phyloP scores from a whole-genome alignment of 2,329 filamentous ascomycete genomes.

The Grosmannia penicillata region DNA sequence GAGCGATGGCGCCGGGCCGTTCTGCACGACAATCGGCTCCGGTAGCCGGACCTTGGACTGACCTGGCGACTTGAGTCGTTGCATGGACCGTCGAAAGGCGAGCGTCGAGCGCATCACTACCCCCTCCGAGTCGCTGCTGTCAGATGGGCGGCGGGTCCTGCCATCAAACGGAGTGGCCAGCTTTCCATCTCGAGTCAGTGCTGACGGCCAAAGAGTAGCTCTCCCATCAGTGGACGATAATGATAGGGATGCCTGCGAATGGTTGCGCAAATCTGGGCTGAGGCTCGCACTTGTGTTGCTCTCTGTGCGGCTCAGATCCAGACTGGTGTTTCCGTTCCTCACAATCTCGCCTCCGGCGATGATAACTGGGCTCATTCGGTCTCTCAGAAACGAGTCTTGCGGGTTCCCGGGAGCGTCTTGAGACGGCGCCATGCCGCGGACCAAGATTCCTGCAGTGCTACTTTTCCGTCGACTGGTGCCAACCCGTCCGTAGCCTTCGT shows the following conservation, averaged over 20 bases:
- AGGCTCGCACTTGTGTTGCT: conserved; percentile 31
- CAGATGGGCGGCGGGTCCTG: conserved; percentile 30
- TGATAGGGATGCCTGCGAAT: conserved; percentile 25
- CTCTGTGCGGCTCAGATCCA: conserved; percentile 31
- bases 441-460: conserved; percentile 36
- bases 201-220: conserved; percentile 38
- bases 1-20: conserved; percentile 24
- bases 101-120: conserved; percentile 32
- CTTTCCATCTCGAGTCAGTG: conserved; percentile 25
- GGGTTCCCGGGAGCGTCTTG: conserved; percentile 34
- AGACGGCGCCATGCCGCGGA: conserved; percentile 30
- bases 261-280: conserved; percentile 25
- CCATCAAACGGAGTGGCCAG: conserved; percentile 12
- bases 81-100: conserved; percentile 39
- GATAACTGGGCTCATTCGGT: conserved; percentile 50
- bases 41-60: conserved; percentile 30
- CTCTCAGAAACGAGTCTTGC: conserved; percentile 41
- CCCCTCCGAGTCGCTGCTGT: conserved; percentile 41
- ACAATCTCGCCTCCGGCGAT: conserved; percentile 49
- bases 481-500: conserved; percentile 68
- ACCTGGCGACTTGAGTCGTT: conserved; percentile 31
- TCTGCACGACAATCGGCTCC: conserved; percentile 32
- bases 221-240: conserved; percentile 26
- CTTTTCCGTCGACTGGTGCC: conserved; percentile 48
- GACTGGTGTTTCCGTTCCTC: conserved; percentile 41